Conservation (phyloP, 192 early-diverging fungal genomes). For the Rhizophagus clarus region DNA sequence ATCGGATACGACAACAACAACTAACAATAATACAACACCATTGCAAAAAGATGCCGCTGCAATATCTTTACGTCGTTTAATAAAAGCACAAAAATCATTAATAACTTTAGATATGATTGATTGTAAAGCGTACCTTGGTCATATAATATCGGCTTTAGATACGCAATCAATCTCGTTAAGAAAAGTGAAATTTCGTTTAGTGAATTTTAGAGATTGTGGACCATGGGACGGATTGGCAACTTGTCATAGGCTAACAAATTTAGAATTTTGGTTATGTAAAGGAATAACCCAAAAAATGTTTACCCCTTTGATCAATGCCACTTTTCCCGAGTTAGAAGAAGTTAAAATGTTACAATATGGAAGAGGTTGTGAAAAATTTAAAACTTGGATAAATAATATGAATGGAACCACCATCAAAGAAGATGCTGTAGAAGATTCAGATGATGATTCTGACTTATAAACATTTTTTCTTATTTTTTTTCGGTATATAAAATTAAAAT, state of each 20-base stretch:
- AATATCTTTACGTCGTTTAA: not conserved
- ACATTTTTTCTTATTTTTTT: not conserved
- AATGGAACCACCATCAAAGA: not conserved
- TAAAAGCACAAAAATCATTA: slow-evolving; percentile 16
- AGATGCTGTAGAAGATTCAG: not conserved
- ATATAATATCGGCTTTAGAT: slow-evolving; percentile 17
- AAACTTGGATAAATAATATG: not conserved
- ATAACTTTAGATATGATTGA: slow-evolving; percentile 2
- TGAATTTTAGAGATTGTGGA: slow-evolving; percentile 19
- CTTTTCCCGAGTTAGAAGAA: slow-evolving; percentile 2
- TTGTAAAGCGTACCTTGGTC: slow-evolving; percentile 11
- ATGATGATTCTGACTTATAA: not conserved
- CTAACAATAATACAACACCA: not conserved
- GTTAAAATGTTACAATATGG: slow-evolving; percentile 13
- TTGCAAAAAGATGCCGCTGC: not conserved
- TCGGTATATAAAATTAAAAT: too few relatives aligned
- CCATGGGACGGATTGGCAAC: not conserved
- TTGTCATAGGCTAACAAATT: not conserved
- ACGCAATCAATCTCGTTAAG: slow-evolving; percentile 7
- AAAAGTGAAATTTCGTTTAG: not conserved
- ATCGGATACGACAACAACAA: not conserved
- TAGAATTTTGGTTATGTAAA: slow-evolving; percentile 17
- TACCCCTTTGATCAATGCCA: not conserved
- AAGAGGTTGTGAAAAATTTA: not conserved
- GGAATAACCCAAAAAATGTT: slow-evolving; percentile 19